A percentile compares a stretch with the other conserved stretches of the same genome.
Conservation (phyloP, 2,329 filamentous ascomycete species). For the Endoconidiophora polonica region DNA sequence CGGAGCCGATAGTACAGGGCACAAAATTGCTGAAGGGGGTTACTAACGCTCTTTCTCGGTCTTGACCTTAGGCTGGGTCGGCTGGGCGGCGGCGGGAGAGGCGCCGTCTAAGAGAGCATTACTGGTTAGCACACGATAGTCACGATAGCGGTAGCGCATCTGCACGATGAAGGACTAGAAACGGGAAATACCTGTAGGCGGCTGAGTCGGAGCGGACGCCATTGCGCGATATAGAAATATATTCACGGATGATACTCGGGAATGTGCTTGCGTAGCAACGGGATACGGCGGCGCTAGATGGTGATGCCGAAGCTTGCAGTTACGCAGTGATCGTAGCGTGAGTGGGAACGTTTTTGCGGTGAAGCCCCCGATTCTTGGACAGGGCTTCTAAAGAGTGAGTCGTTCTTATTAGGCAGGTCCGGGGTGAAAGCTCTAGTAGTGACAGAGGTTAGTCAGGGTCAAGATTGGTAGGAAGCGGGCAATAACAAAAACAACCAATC, state of each 20-base stretch:
- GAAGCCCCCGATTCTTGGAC: constrained; percentile 9
- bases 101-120: constrained; percentile 14
- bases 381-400: constrained; percentile 6
- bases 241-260: neutral
- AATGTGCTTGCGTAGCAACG: constrained; percentile 1
- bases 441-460: neutral
- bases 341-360: constrained; percentile 12
- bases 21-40: neutral
- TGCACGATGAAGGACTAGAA: neutral
- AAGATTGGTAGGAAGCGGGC: neutral
- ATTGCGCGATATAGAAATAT: constrained; percentile 3
- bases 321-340: constrained; percentile 12
- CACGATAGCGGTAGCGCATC: too few species aligned
- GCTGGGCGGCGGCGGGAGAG: constrained; percentile 17
- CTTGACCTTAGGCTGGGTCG: constrained; percentile 31
- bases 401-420: neutral
- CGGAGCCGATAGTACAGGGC: neutral
- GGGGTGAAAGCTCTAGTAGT: too few species aligned
- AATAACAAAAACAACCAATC: neutral
- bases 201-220: constrained; percentile 10
- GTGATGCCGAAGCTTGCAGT: constrained; percentile 7
- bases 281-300: neutral
- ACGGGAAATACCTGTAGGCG: constrained; percentile 6
- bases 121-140: neutral
- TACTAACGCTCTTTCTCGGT: constrained; percentile 30